These are phyloP conservation scores for Hibiscus trionum DNA, from an alignment of 345 rosid species.

Conservation along the genomic window DNA sequence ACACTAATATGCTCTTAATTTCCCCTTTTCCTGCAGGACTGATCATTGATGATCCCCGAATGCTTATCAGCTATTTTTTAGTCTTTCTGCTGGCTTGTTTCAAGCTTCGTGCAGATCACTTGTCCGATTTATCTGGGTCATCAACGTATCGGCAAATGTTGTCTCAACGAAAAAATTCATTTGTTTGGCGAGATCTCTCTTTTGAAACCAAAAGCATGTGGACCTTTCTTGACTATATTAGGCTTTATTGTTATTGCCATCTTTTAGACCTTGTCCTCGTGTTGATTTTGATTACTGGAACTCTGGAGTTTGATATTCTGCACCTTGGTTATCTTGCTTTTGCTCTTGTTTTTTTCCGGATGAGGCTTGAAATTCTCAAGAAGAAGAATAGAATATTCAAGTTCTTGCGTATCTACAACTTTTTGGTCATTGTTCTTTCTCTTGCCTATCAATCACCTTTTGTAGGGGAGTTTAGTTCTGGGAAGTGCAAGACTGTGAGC, in stretches of 20 bases:
- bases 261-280: conserved; percentile 87
- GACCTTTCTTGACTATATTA: conserved; percentile 85
- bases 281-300: conserved; percentile 82
- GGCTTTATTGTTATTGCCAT: conserved; percentile 88
- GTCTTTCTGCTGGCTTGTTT: conserved; percentile 84
- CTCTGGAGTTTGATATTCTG: conserved; percentile 90
- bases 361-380: conserved; percentile 87
- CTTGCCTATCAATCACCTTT: conserved; percentile 97
- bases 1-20: conserved; percentile 9
- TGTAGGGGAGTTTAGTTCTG: conserved; percentile 64
- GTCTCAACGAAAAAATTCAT: conserved; percentile 68
- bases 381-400: conserved; percentile 84
- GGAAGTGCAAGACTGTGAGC: conserved; percentile 46
- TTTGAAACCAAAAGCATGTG: conserved; percentile 98
- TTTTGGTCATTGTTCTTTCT: conserved; percentile 73
- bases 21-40: conserved; percentile 42
- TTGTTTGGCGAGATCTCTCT: conserved; percentile 91
- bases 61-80: conserved; percentile 71
- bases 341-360: conserved; percentile 85
- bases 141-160: conserved; percentile 72
- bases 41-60: conserved; percentile 74
- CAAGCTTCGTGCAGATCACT: conserved; percentile 80
- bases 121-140: conserved; percentile 66
- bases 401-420: conserved; percentile 92
- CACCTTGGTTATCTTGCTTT: conserved; percentile 98